Evolutionary conservation across 208 protist genomes (phyloP), one percentile per base, ranked within the genome.

Genomic region (Trypanosoma melophagium): DNA sequence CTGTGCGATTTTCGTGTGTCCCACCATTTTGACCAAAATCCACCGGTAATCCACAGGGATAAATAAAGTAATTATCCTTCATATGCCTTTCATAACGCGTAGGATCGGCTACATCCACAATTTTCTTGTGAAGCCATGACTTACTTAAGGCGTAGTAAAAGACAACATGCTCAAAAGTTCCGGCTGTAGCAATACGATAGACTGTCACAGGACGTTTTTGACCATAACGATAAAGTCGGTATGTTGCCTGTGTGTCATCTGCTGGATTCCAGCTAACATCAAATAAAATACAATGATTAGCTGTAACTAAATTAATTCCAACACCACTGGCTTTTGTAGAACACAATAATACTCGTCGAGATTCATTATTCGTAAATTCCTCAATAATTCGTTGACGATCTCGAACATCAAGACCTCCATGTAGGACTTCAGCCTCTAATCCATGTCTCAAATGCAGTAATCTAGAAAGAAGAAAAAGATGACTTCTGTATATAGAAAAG

Each of bases 271-370:
- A 98, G 61, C 83, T 88, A 14, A 95, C 85, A 63, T 99, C 97
- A 60, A 98, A 91, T 24, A 99, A 59, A 35, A 99, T 89, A 60
- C 98, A 97, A 70, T 94, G 88, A 68, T 94, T 96, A 13, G 97
- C 97, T 0, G 83, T 78, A 7, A 74, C 79, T 2, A 99, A 77
- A 53, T 98, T 98, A 63, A 99, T 88, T 28, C 97, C 97, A 8
- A 97, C 79, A 38, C 93, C 88, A 17, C 96, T 95, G 0, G 94
- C 98, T 17, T 80, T 82, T 17, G 94, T 96, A n/a, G 90, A 97
- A 67, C 97, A 91, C 19, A 98, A 71, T 31, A 98, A 86, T 35
- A 98, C 80, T 12, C 28, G 57, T 9, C 56, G 72, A 2, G 50
- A 47, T 3, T 68, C 16, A 42, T 79, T 77, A 0, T 57, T 64